phyloP scores from a whole-genome alignment of 1,139 yeast species.

The Sugiyamaella neomexicana region DNA sequence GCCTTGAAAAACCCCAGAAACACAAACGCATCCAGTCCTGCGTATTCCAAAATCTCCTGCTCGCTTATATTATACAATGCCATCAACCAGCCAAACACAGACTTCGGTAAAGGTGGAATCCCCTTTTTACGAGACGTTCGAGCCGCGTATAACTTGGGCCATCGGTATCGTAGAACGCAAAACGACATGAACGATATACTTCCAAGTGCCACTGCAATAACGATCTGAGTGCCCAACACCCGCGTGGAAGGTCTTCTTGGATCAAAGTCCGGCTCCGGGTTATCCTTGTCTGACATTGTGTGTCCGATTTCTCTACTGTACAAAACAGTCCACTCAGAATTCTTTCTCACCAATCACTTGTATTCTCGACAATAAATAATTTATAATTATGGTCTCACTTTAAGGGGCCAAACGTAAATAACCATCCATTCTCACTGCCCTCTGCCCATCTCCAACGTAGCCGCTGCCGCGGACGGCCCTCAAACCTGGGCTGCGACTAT shows the following conservation, averaged over 20 bases:
- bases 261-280: constrained; percentile 20
- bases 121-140: constrained; percentile 42
- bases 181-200: constrained; percentile 62
- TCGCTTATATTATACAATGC: constrained; percentile 66
- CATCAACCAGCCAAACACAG: constrained; percentile 79
- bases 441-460: background rate
- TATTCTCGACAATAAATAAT: background rate
- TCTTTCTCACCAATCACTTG: background rate
- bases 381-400: background rate
- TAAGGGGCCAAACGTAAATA: no score
- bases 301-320: background rate
- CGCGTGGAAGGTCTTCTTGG: constrained; percentile 26
- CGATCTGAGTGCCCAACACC: constrained; percentile 37
- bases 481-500: background rate
- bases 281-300: background rate
- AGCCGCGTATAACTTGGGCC: constrained; percentile 73
- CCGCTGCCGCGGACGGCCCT: no score
- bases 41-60: constrained; percentile 76
- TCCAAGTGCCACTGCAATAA: constrained; percentile 65
- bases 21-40: constrained; percentile 93
- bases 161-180: constrained; percentile 60
- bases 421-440: background rate
- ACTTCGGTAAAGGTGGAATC: constrained; percentile 46
- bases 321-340: no score
- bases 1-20: constrained; percentile 77